Percentiles rank a stretch among this genome's conserved stretches.
Conservation (phyloP, 495 filamentous ascomycete genomes). For the Penicillium cataractarum region DNA sequence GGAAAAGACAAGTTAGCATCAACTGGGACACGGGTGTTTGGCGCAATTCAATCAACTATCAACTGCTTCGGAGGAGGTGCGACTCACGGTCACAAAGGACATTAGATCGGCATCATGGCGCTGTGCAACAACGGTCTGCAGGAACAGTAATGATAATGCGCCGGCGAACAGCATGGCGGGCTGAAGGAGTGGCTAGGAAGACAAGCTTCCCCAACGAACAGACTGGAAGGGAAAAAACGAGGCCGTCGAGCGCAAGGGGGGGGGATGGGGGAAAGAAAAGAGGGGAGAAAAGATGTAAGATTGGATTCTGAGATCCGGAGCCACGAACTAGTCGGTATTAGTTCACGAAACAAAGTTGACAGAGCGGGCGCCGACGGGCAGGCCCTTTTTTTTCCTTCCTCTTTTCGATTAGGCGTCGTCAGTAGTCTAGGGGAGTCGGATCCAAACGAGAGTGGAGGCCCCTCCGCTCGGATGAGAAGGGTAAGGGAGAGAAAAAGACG, state of each 20-base stretch:
- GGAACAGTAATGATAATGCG: slow-evolving; percentile 32
- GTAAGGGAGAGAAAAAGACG: slow-evolving; percentile 7
- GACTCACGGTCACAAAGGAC: slow-evolving; percentile 45
- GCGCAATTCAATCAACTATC: background rate
- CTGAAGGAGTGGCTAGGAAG: slow-evolving; percentile 40
- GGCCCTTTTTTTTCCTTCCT: background rate
- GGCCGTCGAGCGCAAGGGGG: slow-evolving; percentile 1
- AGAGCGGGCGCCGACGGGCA: slow-evolving; percentile 1
- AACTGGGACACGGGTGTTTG: background rate
- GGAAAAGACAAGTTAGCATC: background rate
- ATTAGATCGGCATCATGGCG: slow-evolving; percentile 41
- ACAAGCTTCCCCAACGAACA: slow-evolving; percentile 23
- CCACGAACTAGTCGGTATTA: slow-evolving; percentile 1
- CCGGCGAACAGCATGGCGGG: slow-evolving; percentile 33
- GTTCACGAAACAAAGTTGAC: slow-evolving; percentile 2
- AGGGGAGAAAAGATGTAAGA: background rate
- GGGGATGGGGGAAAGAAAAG: background rate
- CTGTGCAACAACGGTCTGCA: slow-evolving; percentile 33
- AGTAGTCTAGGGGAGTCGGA: slow-evolving; percentile 4
- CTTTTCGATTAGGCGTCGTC: background rate
- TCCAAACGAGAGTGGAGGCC: slow-evolving; percentile 10
- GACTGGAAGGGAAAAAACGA: slow-evolving; percentile 2
- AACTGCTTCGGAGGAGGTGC: background rate
- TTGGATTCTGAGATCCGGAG: background rate
- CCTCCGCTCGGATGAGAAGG: slow-evolving; percentile 7